Conservation (phyloP, 1,139 yeast species). For the Debaryomycetaceae sp. region DNA sequence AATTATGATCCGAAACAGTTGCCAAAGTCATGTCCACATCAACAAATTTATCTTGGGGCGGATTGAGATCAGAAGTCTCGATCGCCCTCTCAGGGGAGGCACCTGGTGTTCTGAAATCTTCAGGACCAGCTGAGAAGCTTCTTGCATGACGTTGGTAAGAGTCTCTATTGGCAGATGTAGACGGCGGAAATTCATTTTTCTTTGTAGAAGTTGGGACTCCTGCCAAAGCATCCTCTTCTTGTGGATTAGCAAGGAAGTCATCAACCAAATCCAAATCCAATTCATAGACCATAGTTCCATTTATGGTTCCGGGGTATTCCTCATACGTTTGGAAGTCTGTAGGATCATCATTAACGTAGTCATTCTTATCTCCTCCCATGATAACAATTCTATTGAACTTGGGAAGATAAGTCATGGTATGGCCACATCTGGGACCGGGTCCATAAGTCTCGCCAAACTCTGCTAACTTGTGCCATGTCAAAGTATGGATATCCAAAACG, state of each 20-base stretch:
- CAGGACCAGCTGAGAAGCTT: slow-evolving; percentile 40
- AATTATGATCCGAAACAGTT: slow-evolving; percentile 15
- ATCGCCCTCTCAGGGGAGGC: slow-evolving; percentile 30
- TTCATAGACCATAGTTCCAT: slow-evolving; percentile 60
- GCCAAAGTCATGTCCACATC: slow-evolving; percentile 26
- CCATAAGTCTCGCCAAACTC: slow-evolving; percentile 33
- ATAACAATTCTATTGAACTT: slow-evolving; percentile 67
- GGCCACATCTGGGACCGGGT: slow-evolving; percentile 94
- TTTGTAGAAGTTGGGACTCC: not conserved
- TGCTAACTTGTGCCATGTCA: slow-evolving; percentile 69
- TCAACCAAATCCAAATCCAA: slow-evolving; percentile 48
- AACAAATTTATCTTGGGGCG: slow-evolving; percentile 20
- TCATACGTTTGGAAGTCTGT: slow-evolving; percentile 45
- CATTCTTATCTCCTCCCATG: slow-evolving; percentile 90
- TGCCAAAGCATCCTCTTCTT: slow-evolving; percentile 1
- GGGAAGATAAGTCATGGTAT: slow-evolving; percentile 72
- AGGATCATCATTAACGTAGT: slow-evolving; percentile 41
- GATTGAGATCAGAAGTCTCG: not conserved
- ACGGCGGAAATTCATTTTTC: not conserved
- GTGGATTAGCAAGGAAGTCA: slow-evolving; percentile 18
- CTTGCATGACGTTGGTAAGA: slow-evolving; percentile 33
- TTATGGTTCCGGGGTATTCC: slow-evolving; percentile 45
- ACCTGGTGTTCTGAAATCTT: slow-evolving; percentile 42
- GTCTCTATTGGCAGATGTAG: not conserved
- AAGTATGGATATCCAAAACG: slow-evolving; percentile 72